phyloP scores from a whole-genome alignment of 768 basidiomycete genomes.

The Zangia roseola region DNA sequence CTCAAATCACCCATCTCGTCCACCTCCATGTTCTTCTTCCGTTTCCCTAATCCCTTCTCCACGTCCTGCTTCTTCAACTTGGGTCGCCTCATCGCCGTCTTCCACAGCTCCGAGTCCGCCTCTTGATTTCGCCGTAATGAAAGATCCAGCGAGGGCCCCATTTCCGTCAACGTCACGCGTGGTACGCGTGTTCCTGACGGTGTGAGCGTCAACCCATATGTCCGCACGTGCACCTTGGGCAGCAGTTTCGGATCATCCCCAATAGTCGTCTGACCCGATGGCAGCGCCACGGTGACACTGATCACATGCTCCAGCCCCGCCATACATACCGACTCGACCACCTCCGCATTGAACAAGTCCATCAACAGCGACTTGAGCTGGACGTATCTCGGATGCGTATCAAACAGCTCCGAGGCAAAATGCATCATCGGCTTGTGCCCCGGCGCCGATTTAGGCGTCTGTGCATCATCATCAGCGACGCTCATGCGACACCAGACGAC shows the following conservation, averaged over 20 bases:
- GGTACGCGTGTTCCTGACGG: conserved; percentile 80
- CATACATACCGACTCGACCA: conserved; percentile 79
- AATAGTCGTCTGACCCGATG: conserved; percentile 33
- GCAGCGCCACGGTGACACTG: conserved; percentile 72
- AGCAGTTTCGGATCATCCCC: conserved; percentile 45
- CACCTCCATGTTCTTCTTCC: conserved; percentile 91
- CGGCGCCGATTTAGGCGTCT: conserved; percentile 87
- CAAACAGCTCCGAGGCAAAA: conserved; percentile 94
- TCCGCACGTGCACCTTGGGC: conserved; percentile 86
- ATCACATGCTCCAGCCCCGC: conserved; percentile 87
- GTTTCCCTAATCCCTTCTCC: conserved; percentile 86
- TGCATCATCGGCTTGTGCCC: conserved; percentile 93
- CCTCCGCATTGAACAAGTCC: conserved; percentile 88
- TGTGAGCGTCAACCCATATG: conserved; percentile 74
- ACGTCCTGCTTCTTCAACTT: conserved; percentile 88
- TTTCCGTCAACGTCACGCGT: conserved; percentile 76
- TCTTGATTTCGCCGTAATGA: conserved; percentile 68
- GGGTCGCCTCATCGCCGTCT: conserved; percentile 76
- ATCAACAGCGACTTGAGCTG: conserved; percentile 92
- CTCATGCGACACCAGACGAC: conserved; percentile 12
- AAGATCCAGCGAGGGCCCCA: conserved; percentile 92
- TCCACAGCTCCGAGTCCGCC: conserved; percentile 77
- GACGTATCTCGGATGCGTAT: conserved; percentile 87
- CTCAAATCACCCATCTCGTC: conserved; percentile 98
- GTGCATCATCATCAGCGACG: background rate